phyloP scores from a whole-genome alignment of 2,329 filamentous ascomycete genomes.

The Metarhizium anisopliae region DNA sequence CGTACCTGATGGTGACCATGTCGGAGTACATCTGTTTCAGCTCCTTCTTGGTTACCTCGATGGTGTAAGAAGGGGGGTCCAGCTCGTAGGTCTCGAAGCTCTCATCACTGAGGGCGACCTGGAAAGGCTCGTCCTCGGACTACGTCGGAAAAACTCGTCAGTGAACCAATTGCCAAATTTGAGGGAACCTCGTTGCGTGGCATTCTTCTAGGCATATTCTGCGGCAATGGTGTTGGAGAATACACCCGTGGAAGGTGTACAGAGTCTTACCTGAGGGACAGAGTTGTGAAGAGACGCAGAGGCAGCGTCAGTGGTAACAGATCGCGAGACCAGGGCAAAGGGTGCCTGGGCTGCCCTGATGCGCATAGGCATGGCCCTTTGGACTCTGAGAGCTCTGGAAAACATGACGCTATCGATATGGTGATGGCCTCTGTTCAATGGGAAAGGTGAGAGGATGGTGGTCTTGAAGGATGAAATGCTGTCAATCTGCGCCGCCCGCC shows the following conservation, averaged over 20 bases:
- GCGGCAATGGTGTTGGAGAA: neutral
- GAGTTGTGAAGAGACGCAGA: slow-evolving; percentile 80
- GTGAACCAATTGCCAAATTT: neutral
- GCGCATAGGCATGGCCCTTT: slow-evolving; percentile 51
- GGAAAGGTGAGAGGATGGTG: slow-evolving; percentile 9
- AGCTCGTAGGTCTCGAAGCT: slow-evolving; percentile 99
- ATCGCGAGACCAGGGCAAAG: slow-evolving; percentile 48
- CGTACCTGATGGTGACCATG: slow-evolving; percentile 90
- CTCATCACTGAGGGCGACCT: slow-evolving; percentile 89
- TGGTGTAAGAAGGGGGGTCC: slow-evolving; percentile 86
- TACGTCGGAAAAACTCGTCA: slow-evolving; percentile 27
- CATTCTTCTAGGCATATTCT: neutral
- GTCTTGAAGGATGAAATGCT: slow-evolving; percentile 19
- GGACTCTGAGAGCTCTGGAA: slow-evolving; percentile 57
- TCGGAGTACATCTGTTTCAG: slow-evolving; percentile 98
- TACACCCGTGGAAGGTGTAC: neutral
- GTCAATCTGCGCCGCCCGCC: slow-evolving; percentile 13
- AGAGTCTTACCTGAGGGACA: slow-evolving; percentile 36
- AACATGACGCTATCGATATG: slow-evolving; percentile 46
- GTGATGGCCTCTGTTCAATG: slow-evolving; percentile 23
- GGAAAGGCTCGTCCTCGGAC: slow-evolving; percentile 92
- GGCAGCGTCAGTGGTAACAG: slow-evolving; percentile 92
- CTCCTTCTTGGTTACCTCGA: slow-evolving; percentile 94
- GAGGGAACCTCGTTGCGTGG: neutral
- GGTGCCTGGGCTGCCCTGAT: slow-evolving; percentile 32